These are phyloP conservation scores for Fusarium continuum DNA, from an alignment of 2,329 filamentous ascomycete species.

Conservation along the genomic window DNA sequence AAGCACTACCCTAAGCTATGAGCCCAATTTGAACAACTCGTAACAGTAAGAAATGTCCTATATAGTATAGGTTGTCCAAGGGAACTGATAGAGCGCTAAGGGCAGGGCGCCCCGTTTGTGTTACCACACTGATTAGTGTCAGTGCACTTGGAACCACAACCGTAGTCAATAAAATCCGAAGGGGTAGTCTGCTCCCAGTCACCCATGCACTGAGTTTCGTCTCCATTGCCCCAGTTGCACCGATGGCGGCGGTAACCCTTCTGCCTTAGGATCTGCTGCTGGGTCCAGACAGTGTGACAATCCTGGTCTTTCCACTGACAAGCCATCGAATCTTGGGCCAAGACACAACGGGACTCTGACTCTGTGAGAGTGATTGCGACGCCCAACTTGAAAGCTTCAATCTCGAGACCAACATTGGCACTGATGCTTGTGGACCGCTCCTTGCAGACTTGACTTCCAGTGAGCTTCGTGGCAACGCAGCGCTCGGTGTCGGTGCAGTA, in stretches of 20 bases:
- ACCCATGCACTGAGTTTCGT: slow-evolving; percentile 8
- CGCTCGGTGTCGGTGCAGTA: slow-evolving; percentile 4
- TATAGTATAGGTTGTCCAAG: no score
- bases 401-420: not conserved
- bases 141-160: slow-evolving; percentile 2
- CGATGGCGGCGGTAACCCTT: slow-evolving; percentile 3
- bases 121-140: not conserved
- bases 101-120: slow-evolving; percentile 1
- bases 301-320: slow-evolving; percentile 1
- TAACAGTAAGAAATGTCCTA: no score
- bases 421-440: not conserved
- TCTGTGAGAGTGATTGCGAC: not conserved
- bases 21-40: no score
- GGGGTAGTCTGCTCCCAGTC: slow-evolving; percentile 14
- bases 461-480: slow-evolving; percentile 3
- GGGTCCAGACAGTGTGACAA: slow-evolving; percentile 21
- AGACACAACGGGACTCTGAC: not conserved
- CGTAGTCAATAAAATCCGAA: not conserved
- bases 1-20: no score
- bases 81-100: no score
- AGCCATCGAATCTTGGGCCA: slow-evolving; percentile 1
- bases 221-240: not conserved
- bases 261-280: slow-evolving; percentile 2
- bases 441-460: slow-evolving; percentile 5
- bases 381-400: not conserved